Evolutionary conservation across 768 basidiomycete genomes (phyloP).

Genomic region (Tylopilus plumbeoviolaceoides): DNA sequence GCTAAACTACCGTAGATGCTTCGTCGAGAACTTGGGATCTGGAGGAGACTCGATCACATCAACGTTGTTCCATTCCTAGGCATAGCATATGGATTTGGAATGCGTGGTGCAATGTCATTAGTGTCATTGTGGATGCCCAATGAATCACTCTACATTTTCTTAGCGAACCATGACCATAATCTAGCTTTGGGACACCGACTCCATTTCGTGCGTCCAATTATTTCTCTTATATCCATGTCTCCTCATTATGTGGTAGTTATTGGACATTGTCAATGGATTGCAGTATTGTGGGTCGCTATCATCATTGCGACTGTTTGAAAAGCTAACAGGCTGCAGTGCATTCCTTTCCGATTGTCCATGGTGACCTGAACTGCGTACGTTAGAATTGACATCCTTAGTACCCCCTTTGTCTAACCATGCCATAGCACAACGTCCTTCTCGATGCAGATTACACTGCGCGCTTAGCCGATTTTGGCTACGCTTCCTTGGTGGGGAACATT

Average conservation of each 20-base stretch:
- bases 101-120: neutral
- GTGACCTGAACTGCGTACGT: neutral
- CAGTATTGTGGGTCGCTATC: neutral
- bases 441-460: neutral
- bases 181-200: neutral
- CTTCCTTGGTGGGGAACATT: neutral
- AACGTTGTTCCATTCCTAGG: neutral
- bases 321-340: neutral
- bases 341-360: neutral
- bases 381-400: neutral
- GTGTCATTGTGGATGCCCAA: neutral
- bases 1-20: neutral
- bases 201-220: neutral
- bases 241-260: neutral
- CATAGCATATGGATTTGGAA: neutral
- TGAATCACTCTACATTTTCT: neutral
- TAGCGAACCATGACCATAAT: neutral
- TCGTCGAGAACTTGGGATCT: neutral
- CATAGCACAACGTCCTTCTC: neutral
- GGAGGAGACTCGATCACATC: neutral
- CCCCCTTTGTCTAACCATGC: neutral
- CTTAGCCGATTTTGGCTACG: neutral
- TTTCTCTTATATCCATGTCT: neutral
- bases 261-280: neutral
- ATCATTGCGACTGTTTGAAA: neutral